Evolutionary conservation across 2,329 filamentous ascomycete species (phyloP), one percentile per base, ranked within the genome.

Genomic region (Pseudocercospora musae): DNA sequence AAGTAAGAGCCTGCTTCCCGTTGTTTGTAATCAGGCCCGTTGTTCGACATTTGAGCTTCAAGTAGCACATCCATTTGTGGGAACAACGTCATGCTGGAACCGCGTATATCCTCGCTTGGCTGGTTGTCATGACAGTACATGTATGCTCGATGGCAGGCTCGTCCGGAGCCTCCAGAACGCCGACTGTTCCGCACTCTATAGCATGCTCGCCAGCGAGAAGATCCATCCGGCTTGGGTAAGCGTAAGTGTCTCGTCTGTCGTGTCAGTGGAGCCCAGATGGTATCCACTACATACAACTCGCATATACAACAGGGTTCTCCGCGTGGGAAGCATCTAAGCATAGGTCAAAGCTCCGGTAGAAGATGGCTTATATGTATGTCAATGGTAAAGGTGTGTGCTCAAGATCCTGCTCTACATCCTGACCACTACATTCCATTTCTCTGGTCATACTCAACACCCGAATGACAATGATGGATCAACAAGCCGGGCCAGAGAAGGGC

Each of bases 241-340:
- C 48, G 48, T 3, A 31, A 25, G 15, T 52, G 48, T 52, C 21
- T 52, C 23, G 13, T 25, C 10, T 52, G 48, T 52, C 48, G 48
- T 52, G 48, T 52, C 48, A 52, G 48, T 52, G 21, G 44, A 48
- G 18, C 37, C 31, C 37, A 40, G 13, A 40, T 40, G 4, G 13
- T 4, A 48, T 21, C 44, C 44, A 25, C 20, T 23, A 11, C 48
- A 29, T 25, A 52, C 23, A 3, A 25, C 21, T 29, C 11, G 53
- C 53, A 56, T 40, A 5, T 27, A 11, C 31, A 44, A 44, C 53
- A 56, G 53, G 53, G 53, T 56, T 56, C 53, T 56, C 53, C 53
- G 53, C 53, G 33, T 56, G 33, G 53, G 18, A 11, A 42, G 13
- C 31, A 42, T 21, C 37, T 23, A 42, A n/a, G 33, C 33, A 31